Conservation (phyloP, 1,284 basidiomycete species). For the Vanrija sp. region DNA sequence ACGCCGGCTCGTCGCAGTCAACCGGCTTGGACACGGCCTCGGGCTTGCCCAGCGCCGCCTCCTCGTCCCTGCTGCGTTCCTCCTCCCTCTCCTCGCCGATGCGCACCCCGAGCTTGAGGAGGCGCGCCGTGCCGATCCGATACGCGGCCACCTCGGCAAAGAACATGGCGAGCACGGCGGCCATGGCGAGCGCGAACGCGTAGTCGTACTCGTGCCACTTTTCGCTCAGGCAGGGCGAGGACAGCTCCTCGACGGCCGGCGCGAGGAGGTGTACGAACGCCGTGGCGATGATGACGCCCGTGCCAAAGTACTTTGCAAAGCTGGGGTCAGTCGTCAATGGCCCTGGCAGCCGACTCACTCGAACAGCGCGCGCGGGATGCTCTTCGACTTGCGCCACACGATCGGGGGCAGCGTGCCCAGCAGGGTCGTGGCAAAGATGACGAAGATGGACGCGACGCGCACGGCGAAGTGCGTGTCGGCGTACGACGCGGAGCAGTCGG, state of each 20-base stretch:
- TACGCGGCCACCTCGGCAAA: slow-evolving; percentile 79
- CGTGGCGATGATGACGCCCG: slow-evolving; percentile 89
- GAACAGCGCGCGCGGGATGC: not conserved
- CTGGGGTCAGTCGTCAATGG: slow-evolving; percentile 30
- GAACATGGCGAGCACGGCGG: slow-evolving; percentile 78
- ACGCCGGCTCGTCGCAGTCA: slow-evolving; percentile 16
- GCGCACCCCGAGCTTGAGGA: slow-evolving; percentile 34
- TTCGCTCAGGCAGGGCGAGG: slow-evolving; percentile 65
- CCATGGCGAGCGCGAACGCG: slow-evolving; percentile 70
- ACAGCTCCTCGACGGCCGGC: slow-evolving; percentile 68
- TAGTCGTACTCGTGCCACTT: slow-evolving; percentile 75
- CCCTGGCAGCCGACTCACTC: slow-evolving; percentile 47
- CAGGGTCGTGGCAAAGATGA: slow-evolving; percentile 59
- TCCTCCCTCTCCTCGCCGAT: slow-evolving; percentile 52
- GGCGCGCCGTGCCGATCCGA: slow-evolving; percentile 52
- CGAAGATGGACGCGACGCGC: slow-evolving; percentile 80
- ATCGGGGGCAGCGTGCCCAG: slow-evolving; percentile 10
- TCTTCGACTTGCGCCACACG: not conserved
- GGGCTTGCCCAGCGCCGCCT: slow-evolving; percentile 58
- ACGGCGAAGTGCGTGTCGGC: slow-evolving; percentile 44
- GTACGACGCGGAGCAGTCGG: slow-evolving; percentile 23
- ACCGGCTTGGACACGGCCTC: slow-evolving; percentile 60
- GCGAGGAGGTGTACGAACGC: slow-evolving; percentile 81
- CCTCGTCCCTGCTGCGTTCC: slow-evolving; percentile 30
- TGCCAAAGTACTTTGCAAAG: slow-evolving; percentile 93